Evolutionary conservation across 2,329 filamentous ascomycete genomes (phyloP), one percentile per base, ranked within the genome.

Genomic region (Microsporum canis): DNA sequence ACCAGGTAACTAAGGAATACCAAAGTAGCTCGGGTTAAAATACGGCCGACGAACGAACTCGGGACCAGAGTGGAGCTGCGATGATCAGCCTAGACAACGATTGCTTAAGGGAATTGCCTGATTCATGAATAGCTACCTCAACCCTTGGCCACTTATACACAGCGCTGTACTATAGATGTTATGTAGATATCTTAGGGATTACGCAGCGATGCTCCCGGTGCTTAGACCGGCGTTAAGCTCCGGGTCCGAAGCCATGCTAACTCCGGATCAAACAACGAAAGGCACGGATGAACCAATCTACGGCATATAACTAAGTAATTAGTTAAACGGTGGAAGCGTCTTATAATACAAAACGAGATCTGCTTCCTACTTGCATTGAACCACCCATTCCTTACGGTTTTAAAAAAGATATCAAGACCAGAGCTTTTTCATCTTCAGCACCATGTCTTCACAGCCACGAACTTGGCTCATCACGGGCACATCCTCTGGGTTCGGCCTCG

Each of bases 401-500:
- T 41, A 12, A 41, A 41, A n/a, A 10, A 41, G 39, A 41, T n/a
- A 41, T 12, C 39, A 41, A 41, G 39, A 41, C 5, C 39, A 41
- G 39, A 41, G 39, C 39, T 10, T 41, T 41, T 41, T 7, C 39
- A 41, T 41, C 39, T n/a, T 41, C 39, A 41, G 39, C 39, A 41
- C 3, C 39, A 41, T 41, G 39, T 41, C 39, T 41, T 41, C 39
- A 41, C 39, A 41, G 39, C 39, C 45, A 49, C 45, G 45, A 23
- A 49, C 45, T 56, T 72, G 70, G 70, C 64, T 72, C 10, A 68
- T 72, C 41, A 73, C 70, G 1, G 70, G 71, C 14, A 65, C 66
- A 36, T 71, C 69, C n/a, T 69, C 69, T 2, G 71, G 71, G 0
- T 62, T 73, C 1, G 70, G 70, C 2, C 58, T 66, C 1, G 64